phyloP scores from a whole-genome alignment of 2,329 filamentous ascomycete species.

The Coniochaeta sp. region DNA sequence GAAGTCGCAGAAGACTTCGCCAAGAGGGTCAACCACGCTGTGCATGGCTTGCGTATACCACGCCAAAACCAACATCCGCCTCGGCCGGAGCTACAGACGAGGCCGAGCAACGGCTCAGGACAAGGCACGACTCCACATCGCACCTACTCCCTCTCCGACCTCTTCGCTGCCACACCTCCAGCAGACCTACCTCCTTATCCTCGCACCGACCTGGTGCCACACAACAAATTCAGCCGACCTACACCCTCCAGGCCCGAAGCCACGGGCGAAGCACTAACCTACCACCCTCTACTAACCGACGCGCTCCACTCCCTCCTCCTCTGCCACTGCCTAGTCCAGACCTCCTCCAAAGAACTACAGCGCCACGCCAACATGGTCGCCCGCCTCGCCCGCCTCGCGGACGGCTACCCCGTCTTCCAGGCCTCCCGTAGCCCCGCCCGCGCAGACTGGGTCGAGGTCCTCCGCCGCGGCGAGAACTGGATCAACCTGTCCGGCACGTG shows the following conservation, averaged over 20 bases:
- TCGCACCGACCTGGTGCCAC: slow-evolving; percentile 25
- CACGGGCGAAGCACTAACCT: slow-evolving; percentile 58
- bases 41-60: slow-evolving; percentile 36
- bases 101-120: slow-evolving; percentile 3
- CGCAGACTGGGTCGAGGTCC: slow-evolving; percentile 72
- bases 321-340: slow-evolving; percentile 73
- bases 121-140: slow-evolving; percentile 20
- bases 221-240: slow-evolving; percentile 8
- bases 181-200: slow-evolving; percentile 62
- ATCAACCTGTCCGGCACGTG: slow-evolving; percentile 56
- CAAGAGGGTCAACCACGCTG: slow-evolving; percentile 48
- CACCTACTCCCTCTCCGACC: slow-evolving; percentile 42
- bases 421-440: slow-evolving; percentile 62
- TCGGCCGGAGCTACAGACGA: background rate
- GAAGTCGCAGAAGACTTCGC: slow-evolving; percentile 50
- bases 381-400: slow-evolving; percentile 62
- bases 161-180: slow-evolving; percentile 65
- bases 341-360: slow-evolving; percentile 66
- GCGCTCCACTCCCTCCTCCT: slow-evolving; percentile 72
- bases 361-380: slow-evolving; percentile 79
- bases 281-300: slow-evolving; percentile 73
- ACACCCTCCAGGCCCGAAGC: slow-evolving; percentile 20
- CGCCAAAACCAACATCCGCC: slow-evolving; percentile 21
- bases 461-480: slow-evolving; percentile 63
- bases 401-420: slow-evolving; percentile 77